phyloP scores from a whole-genome alignment of 2,329 filamentous ascomycete species.

The Beauveria sp. region DNA sequence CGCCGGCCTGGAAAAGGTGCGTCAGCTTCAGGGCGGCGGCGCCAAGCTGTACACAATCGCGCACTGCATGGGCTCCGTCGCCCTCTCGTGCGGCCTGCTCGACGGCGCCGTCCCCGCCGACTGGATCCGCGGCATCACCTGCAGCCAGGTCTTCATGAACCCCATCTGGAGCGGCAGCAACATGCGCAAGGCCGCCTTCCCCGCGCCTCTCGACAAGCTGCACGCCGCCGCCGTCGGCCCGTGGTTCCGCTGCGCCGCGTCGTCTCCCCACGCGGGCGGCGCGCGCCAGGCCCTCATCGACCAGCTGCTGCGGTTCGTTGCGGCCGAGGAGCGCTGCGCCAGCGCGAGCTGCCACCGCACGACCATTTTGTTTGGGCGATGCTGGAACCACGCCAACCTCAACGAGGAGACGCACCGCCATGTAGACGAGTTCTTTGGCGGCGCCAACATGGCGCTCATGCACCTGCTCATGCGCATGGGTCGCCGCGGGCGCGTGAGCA shows the following conservation, averaged over 20 bases:
- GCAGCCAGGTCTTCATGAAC: constrained; percentile 57
- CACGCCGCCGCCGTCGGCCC: not conserved
- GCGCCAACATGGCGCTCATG: constrained; percentile 52
- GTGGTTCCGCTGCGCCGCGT: not conserved
- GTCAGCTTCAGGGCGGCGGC: constrained; percentile 25
- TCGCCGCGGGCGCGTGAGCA: constrained; percentile 40
- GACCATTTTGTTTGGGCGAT: constrained; percentile 51
- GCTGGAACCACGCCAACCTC: constrained; percentile 57
- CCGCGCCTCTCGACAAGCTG: constrained; percentile 30
- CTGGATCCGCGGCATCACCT: constrained; percentile 52
- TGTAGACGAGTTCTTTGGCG: constrained; percentile 54
- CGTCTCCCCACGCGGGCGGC: not conserved
- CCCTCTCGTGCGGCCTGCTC: constrained; percentile 49
- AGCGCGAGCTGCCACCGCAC: constrained; percentile 54
- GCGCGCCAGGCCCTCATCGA: constrained; percentile 24
- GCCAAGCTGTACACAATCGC: constrained; percentile 47
- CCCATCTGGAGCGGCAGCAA: constrained; percentile 50
- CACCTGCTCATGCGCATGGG: constrained; percentile 51
- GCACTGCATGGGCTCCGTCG: constrained; percentile 58
- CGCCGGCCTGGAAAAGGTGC: constrained; percentile 47
- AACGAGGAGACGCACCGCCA: constrained; percentile 58
- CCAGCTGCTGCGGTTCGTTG: constrained; percentile 51
- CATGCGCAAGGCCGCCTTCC: constrained; percentile 52
- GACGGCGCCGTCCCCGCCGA: constrained; percentile 50
- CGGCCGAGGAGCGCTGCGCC: constrained; percentile 49